Evolutionary conservation across 352 stramenopile species (phyloP), one percentile per base, ranked within the genome.

Genomic region (Thalassiosira pacifica): DNA sequence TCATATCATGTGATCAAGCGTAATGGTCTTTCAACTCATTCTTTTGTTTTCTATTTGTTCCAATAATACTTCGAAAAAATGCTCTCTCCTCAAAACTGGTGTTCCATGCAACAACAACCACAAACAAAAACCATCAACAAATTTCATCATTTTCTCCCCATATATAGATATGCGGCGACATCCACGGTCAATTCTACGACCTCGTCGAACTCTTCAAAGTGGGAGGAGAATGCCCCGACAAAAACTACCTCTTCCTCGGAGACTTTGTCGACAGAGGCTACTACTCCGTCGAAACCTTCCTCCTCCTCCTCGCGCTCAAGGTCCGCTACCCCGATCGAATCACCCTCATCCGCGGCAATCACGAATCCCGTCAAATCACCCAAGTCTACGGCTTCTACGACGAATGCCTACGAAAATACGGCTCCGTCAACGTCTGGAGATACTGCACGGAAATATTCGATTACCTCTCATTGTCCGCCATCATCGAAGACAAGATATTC

Each of bases 391-490:
- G 98, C 32, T 99, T 99, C 86, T 99, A 99, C 88, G 98, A 99
- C 87, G 98, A 99, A 90, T 99, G 98, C 84, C 91, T 99, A 22
- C 92, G 97, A 79, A 97, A 99, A 88, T 99, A 99, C 88, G 97
- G 97, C 40, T 98, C 93, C 32, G 98, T 99, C 63, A 99, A 99
- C 92, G 97, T 99, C 29, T 99, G 98, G 98, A 94, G 89, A 53
- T 99, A 99, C 90, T 99, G 97, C 94, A 99, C 98, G 69, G 98
- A 99, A 85, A 99, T 99, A 85, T 99, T 99, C 85, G 98, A 99
- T 92, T 99, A 99, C 94, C 96, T 99, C 86, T 97, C 92, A 87
- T 91, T 99, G 8, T 97, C 94, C 37, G 98, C 98, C 52, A 98
- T 99, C 89, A 98, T 99, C 80, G 98, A 99, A 81, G 97, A 99